A percentile compares a stretch with the other conserved stretches of the same genome.
Evolutionary conservation across 169 alveolate species (phyloP).

Genomic region (Amoebophrya sp.): DNA sequence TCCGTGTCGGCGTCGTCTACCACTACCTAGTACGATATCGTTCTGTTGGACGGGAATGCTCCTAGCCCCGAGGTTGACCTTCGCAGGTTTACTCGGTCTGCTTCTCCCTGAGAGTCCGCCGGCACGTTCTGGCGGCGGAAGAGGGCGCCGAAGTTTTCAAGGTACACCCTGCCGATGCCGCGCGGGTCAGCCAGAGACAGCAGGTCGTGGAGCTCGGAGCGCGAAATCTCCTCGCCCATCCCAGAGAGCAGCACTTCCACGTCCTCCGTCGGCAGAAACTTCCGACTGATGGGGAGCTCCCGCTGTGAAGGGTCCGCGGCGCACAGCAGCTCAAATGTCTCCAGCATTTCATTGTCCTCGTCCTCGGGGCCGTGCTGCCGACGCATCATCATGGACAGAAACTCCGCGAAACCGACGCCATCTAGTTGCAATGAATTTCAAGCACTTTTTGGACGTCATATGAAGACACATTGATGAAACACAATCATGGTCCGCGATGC

Average conservation of each 20-base stretch:
- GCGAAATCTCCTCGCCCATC: background rate
- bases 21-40: too few relatives aligned
- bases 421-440: background rate
- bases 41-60: too few relatives aligned
- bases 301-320: background rate
- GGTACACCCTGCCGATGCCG: background rate
- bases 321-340: background rate
- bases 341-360: background rate
- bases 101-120: too few relatives aligned
- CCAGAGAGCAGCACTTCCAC: background rate
- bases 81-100: too few relatives aligned
- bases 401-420: background rate
- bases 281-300: background rate
- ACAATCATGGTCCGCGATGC: background rate
- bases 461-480: background rate
- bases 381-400: background rate
- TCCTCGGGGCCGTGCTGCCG: background rate
- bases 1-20: too few relatives aligned
- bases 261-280: background rate
- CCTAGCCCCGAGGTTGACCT: too few relatives aligned
- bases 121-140: background rate
- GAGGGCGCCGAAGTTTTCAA: background rate
- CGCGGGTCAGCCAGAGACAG: background rate
- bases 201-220: background rate
- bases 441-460: background rate